Evolutionary conservation across 2,329 filamentous ascomycete species (phyloP), one percentile per base, ranked within the genome.

Genomic region (Stachybotrys chartarum): DNA sequence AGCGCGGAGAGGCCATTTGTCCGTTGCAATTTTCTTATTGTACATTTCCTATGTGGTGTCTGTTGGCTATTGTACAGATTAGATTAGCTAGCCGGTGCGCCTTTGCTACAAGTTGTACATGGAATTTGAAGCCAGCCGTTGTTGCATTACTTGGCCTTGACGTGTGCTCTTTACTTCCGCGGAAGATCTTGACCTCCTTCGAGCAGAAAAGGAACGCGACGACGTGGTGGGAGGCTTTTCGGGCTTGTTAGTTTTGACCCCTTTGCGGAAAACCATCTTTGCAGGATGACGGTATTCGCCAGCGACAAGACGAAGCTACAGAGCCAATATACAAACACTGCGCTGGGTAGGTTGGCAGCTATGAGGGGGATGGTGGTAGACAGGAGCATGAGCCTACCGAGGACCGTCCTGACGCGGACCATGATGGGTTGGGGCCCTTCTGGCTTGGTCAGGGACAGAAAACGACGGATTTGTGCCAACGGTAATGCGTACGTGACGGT

Each of bases 301-400:
- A 64, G 58, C 52, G 66, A 66, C 31, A 73, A 64, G 14, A 63
- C 61, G 59, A 73, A 72, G 6, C 69, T 72, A 6, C 68, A 63
- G 3, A 66, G 63, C 72, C 70, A 75, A 62, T 74, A 76, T 6
- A 76, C 57, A 55, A 75, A 72, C 30, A 76, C 65, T 18, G 71
- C 72, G 52, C 70, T 69, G 3, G 73, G 73, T 3, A 75, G 57
- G 53, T 74, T 64, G 31, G 64, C 62, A 53, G 69, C 64, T 45
- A 70, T 56, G 11, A 72, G 60, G 6, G 71, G 71, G 5, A 74
- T 55, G 12, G 70, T 24, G 7, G 71, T 71, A 5, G 70, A 55
- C 44, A 71, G 53, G n/a, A 73, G 61, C 53, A 67, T 58, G 5
- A 61, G 58, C 32, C 72, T 63, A 32, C 68, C 65, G 5, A 73